Percentiles rank a stretch among this genome's conserved stretches.
These are phyloP conservation scores for Fusarium praegraminearum DNA, from an alignment of 2,329 filamentous ascomycete species.

Conservation along the genomic window DNA sequence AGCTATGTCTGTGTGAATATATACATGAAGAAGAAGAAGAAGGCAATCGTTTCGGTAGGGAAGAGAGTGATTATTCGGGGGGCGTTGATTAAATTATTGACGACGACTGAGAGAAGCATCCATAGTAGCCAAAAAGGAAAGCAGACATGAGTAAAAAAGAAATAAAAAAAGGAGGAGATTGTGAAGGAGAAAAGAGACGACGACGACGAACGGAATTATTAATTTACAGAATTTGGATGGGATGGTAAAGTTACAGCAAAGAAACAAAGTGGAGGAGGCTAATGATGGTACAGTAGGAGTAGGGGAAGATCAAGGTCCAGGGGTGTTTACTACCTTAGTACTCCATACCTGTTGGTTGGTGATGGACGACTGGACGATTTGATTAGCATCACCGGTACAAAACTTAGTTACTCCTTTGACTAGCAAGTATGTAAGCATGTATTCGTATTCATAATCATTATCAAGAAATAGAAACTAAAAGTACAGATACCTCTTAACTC, in stretches of 20 bases:
- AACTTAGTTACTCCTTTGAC: not conserved
- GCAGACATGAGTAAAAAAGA: not conserved
- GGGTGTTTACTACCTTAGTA: not conserved
- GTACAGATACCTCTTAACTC: too few species aligned
- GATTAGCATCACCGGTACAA: not conserved
- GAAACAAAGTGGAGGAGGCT: conserved; percentile 27
- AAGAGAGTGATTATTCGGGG: conserved; percentile 5
- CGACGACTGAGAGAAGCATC: not conserved
- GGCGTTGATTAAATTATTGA: conserved; percentile 3
- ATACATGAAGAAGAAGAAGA: not conserved
- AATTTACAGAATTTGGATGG: conserved; percentile 12
- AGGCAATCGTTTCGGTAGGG: not conserved
- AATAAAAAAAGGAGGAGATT: not conserved
- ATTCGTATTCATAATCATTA: not conserved
- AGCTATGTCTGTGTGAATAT: not conserved
- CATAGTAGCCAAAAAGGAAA: conserved; percentile 24
- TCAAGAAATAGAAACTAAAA: too few species aligned
- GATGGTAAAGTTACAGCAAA: conserved; percentile 14
- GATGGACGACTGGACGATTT: not conserved
- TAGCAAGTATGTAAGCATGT: too few species aligned
- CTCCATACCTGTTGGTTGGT: not conserved
- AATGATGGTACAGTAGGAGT: not conserved
- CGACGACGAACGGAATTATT: conserved; percentile 11
- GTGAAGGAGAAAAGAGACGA: conserved; percentile 9
- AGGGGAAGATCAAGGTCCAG: not conserved